Conservation (phyloP, 176 grass and related monocot species). For the Hordeum marinum region DNA sequence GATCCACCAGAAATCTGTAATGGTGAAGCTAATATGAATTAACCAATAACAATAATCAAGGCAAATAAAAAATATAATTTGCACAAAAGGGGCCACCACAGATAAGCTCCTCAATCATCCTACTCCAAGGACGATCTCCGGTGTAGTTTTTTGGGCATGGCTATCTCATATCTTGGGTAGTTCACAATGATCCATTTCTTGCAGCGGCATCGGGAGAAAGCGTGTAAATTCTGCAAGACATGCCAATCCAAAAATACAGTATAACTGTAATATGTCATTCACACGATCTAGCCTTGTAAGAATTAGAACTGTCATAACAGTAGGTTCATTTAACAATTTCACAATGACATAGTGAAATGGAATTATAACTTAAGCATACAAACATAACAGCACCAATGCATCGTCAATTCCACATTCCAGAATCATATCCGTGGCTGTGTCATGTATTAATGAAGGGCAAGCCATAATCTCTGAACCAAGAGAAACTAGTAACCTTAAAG, state of each 20-base stretch:
- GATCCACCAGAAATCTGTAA: too few relatives aligned
- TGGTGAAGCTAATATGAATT: too few relatives aligned
- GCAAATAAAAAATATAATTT: background rate
- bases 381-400: too few relatives aligned
- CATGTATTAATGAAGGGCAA: too few relatives aligned
- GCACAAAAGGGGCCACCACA: background rate
- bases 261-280: background rate
- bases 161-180: background rate
- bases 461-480: too few relatives aligned
- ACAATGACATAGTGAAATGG: background rate
- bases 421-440: too few relatives aligned
- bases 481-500: too few relatives aligned
- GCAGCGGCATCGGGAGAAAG: background rate
- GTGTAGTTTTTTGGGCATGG: background rate
- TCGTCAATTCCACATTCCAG: too few relatives aligned
- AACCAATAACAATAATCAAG: too few relatives aligned
- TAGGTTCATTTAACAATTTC: background rate
- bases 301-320: background rate
- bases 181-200: background rate
- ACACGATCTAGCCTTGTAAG: background rate
- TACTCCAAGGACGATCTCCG: background rate
- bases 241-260: background rate
- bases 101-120: background rate
- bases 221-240: background rate
- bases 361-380: background rate